A percentile compares a stretch with the other conserved stretches of the same genome.
These are phyloP conservation scores for Solanum acaule DNA, from an alignment of 257 asterid species.

Conservation along the genomic window DNA sequence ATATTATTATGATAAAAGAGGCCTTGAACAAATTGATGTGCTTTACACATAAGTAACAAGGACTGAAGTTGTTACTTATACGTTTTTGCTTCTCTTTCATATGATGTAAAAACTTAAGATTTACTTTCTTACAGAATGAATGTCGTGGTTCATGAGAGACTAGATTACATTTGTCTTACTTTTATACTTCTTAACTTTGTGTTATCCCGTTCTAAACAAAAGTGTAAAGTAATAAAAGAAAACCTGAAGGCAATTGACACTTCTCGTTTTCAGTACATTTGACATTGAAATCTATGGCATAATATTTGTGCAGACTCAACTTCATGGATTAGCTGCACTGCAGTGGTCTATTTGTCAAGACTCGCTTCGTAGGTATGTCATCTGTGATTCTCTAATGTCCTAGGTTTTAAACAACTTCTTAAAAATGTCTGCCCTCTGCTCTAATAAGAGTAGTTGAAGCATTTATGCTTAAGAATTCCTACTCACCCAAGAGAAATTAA, in stretches of 20 bases:
- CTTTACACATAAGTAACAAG: not conserved
- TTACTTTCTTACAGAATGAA: not conserved
- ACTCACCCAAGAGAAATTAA: not conserved
- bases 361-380: slow-evolving; percentile 57
- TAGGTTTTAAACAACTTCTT: not conserved
- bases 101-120: not conserved
- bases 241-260: not conserved
- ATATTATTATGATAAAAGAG: not conserved
- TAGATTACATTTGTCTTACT: not conserved
- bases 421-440: not conserved
- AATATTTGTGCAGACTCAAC: slow-evolving; percentile 47
- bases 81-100: not conserved
- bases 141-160: not conserved
- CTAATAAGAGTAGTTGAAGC: not conserved
- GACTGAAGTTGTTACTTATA: not conserved
- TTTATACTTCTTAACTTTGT: not conserved
- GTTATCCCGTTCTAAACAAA: not conserved
- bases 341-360: slow-evolving; percentile 97
- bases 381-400: not conserved
- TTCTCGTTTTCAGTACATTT: not conserved
- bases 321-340: slow-evolving; percentile 90
- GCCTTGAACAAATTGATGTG: not conserved
- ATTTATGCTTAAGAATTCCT: not conserved
- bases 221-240: not conserved
- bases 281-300: not conserved